Evolutionary conservation across 2,329 filamentous ascomycete species (phyloP).

Genomic region (Neonectria coccinea): DNA sequence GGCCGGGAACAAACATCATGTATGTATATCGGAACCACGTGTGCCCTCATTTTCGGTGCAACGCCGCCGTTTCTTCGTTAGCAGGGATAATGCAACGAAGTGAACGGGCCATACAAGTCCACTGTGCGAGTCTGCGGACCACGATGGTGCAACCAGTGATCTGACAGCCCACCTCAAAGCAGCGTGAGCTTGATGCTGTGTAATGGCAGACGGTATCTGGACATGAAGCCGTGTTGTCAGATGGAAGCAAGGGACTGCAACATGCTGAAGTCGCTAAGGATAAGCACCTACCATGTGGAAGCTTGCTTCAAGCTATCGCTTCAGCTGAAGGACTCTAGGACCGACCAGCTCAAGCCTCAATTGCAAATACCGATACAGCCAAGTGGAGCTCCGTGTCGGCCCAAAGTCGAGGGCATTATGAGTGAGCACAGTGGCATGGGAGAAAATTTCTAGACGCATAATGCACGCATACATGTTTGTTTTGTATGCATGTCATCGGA

Average conservation of each 20-base stretch:
- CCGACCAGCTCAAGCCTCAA: background rate
- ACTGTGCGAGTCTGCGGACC: background rate
- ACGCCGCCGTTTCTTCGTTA: constrained; percentile 12
- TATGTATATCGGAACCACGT: constrained; percentile 25
- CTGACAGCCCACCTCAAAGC: background rate
- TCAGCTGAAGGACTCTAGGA: background rate
- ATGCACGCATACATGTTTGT: background rate
- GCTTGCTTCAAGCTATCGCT: background rate
- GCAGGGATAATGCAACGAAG: constrained; percentile 20
- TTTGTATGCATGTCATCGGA: constrained; percentile 14
- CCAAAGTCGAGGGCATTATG: background rate
- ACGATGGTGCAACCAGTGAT: background rate
- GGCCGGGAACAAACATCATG: constrained; percentile 20
- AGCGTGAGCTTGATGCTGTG: background rate
- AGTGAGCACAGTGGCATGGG: background rate
- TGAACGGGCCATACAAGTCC: background rate
- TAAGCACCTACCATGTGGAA: background rate
- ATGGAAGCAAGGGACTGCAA: background rate
- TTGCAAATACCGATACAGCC: background rate
- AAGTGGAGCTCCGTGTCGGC: background rate
- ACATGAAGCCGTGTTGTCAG: background rate
- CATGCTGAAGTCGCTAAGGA: background rate
- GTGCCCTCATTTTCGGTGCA: constrained; percentile 4
- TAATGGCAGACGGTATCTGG: constrained; percentile 6
- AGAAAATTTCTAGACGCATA: too few species aligned